Base-by-base conservation (phyloP, 2,329 filamentous ascomycete genomes). In the Aureobasidium sp. region DNA sequence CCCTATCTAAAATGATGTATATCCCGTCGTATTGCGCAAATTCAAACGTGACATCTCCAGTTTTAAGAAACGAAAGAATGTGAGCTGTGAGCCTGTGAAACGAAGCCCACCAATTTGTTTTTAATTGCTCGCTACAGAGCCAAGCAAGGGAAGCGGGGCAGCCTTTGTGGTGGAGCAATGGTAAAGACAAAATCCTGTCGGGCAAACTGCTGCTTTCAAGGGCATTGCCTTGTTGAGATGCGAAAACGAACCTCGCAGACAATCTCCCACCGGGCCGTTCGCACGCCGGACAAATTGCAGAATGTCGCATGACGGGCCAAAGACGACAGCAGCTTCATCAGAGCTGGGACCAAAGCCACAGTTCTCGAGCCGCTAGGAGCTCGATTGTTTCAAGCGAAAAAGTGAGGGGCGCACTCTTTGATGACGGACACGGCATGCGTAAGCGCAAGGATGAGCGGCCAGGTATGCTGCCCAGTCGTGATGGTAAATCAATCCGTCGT, bases 31-130 rank as follows among this genome's bases (percentile, higher is more conserved):
- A 59, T 48, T 59, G 54, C 42, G 54, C 54, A 59, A 48, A 54
- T 25, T 39, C 54, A 59, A 59, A 59, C 54, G 54, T 59, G 42
- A 58, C 42, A 48, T 58, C n/a, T 58, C 42, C 41, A 57, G 54
- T 58, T 39, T 57, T n/a, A 39, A 16, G 54, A 59, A 48, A 59
- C 41, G 54, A 59, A 59, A 59, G 57, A 59, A 29, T 59, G 44
- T 49, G 36, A 59, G 36, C 57, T 50, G 45, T 50, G 57, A 59
- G 45, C 57, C 57, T 59, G 57, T 59, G 57, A 59, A 59, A 59
- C 57, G 45, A 59, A 45, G 36, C 45, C 36, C 32, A 48, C 54
- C 54, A 48, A 47, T 47, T 58, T 58, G 42, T 37, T 48, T 37
- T 57, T 57, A 27, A 57, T 57, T 57, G 53, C 53, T 57, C 53